phyloP scores from a whole-genome alignment of 1,139 yeast genomes.

The Waltiozyma sp. region DNA sequence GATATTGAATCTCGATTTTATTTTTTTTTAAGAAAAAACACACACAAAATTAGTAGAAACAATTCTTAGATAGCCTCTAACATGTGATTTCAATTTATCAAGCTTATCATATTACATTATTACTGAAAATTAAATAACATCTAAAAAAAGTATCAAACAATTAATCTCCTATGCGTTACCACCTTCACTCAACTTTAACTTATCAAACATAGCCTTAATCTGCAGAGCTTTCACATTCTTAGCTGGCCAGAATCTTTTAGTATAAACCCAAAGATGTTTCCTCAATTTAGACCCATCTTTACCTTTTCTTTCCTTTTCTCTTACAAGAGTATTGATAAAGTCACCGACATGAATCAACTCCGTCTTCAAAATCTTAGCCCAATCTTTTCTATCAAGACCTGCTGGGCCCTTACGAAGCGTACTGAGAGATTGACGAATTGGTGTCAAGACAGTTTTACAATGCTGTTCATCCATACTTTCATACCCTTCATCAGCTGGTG shows the following conservation, averaged over 20 bases:
- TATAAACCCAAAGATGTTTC: constrained; percentile 84
- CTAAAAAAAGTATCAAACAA: too few species aligned
- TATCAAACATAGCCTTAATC: constrained; percentile 76
- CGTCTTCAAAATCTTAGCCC: constrained; percentile 65
- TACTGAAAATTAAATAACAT: too few species aligned
- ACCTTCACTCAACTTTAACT: constrained; percentile 30
- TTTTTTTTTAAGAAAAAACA: too few species aligned
- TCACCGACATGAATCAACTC: constrained; percentile 78
- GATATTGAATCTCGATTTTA: too few species aligned
- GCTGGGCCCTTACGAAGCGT: constrained; percentile 69
- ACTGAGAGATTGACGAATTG: constrained; percentile 65
- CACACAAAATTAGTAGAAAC: too few species aligned
- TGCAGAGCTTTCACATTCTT: constrained; percentile 64
- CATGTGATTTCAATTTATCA: too few species aligned
- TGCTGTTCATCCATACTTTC: constrained; percentile 73
- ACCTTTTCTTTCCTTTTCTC: constrained; percentile 5
- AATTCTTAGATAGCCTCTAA: too few species aligned
- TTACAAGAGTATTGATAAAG: constrained; percentile 37
- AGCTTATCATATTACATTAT: too few species aligned
- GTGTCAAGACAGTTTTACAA: constrained; percentile 56
- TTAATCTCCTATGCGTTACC: not conserved
- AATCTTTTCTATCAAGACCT: constrained; percentile 75
- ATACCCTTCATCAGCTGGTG: constrained; percentile 42
- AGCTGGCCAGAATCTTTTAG: constrained; percentile 89
- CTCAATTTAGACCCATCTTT: constrained; percentile 26